These are phyloP conservation scores for Wolfiporia cocos DNA, from an alignment of 1,284 basidiomycete species.

Conservation along the genomic window DNA sequence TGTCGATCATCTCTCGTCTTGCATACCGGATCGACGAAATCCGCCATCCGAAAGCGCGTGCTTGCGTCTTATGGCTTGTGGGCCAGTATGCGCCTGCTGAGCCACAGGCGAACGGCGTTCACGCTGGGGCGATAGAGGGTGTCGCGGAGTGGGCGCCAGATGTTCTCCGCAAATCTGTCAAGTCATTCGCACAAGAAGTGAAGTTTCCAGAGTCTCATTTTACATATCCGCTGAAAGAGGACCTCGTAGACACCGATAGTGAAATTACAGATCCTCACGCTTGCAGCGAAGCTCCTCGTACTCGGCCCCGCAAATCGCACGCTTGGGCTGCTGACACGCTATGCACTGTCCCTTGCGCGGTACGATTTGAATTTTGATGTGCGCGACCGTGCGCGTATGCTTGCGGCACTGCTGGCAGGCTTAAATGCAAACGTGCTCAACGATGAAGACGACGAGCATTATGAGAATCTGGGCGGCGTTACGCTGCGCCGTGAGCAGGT, in stretches of 20 bases:
- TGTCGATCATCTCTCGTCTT: constrained; percentile 69
- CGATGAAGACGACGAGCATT: constrained; percentile 26
- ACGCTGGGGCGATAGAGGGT: constrained; percentile 32
- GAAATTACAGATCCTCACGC: constrained; percentile 77
- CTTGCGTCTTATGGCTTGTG: constrained; percentile 86
- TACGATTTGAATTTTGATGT: constrained; percentile 88
- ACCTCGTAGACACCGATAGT: constrained; percentile 47
- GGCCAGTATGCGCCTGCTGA: constrained; percentile 68
- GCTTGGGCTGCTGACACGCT: constrained; percentile 52
- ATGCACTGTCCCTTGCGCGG: constrained; percentile 79
- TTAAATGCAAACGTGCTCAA: constrained; percentile 33
- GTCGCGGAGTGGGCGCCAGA: constrained; percentile 78
- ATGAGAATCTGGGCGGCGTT: constrained; percentile 58
- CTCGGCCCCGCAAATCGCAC: constrained; percentile 52
- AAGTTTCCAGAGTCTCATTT: not conserved
- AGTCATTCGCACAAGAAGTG: constrained; percentile 71
- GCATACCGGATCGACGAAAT: constrained; percentile 75
- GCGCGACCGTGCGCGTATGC: constrained; percentile 80
- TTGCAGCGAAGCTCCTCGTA: constrained; percentile 80
- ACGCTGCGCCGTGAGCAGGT: constrained; percentile 80
- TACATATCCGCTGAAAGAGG: not conserved
- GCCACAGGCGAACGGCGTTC: constrained; percentile 10
- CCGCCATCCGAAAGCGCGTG: constrained; percentile 69
- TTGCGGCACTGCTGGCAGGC: constrained; percentile 66
- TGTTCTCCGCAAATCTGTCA: constrained; percentile 70